phyloP scores from a whole-genome alignment of 345 rosid genomes.

The Adansonia digitata region DNA sequence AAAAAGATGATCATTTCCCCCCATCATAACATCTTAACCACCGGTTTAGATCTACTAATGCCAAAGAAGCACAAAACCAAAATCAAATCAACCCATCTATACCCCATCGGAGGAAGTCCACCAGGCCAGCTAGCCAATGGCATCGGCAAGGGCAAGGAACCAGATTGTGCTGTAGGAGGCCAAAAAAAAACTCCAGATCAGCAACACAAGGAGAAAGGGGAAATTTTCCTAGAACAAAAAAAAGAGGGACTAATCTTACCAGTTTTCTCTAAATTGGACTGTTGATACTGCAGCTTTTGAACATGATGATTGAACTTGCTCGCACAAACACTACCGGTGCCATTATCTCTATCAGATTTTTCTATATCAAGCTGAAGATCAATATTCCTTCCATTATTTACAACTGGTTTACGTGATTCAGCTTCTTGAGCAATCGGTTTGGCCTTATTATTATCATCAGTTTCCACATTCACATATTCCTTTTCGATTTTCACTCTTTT shows the following conservation, averaged over 20 bases:
- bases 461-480: constrained; percentile 37
- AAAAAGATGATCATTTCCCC: not conserved
- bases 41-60: not conserved
- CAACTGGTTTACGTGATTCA: constrained; percentile 43
- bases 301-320: constrained; percentile 43
- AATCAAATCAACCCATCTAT: constrained; percentile 15
- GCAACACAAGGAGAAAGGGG: not conserved
- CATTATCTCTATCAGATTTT: constrained; percentile 56
- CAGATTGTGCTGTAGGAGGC: constrained; percentile 56
- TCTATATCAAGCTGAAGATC: constrained; percentile 81
- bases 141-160: constrained; percentile 61
- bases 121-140: constrained; percentile 90
- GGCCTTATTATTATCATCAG: constrained; percentile 42
- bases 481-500: constrained; percentile 30
- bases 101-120: constrained; percentile 97
- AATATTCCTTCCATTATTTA: constrained; percentile 44
- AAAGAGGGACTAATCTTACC: constrained; percentile 27
- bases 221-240: not conserved
- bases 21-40: constrained; percentile 7
- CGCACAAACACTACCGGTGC: constrained; percentile 17
- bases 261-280: constrained; percentile 42
- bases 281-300: constrained; percentile 55
- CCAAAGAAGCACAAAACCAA: not conserved
- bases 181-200: constrained; percentile 10
- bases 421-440: constrained; percentile 29